Evolutionary conservation across 768 basidiomycete genomes (phyloP), one percentile per base, ranked within the genome.

Genomic region (Kwoniella dendrophila): DNA sequence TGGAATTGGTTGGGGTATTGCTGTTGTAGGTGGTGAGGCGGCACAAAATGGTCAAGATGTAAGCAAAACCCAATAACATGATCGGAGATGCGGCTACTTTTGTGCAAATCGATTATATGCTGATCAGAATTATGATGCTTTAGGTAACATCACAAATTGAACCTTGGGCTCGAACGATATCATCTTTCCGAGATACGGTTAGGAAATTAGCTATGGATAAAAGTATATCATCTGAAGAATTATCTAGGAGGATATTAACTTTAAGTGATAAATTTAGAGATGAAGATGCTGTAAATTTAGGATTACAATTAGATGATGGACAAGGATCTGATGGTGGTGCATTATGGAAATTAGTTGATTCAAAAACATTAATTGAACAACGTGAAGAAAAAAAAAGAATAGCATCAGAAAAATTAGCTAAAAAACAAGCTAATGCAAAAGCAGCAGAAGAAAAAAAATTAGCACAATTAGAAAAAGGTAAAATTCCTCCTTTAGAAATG

Each of bases 241-340:
- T 89, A 2, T 78, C 88, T 38, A 86, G 86, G 75, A 90, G 94
- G 64, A 90, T 97, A 65, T 81, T 99, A 48, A 83, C 86, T 22
- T 84, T 96, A 24, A 93, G 87, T 72, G 96, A 99, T 81, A 87
- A 86, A 66, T 84, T 99, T 62, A 86, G 96, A 16, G 95, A 98
- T 75, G 82, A 85, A 33, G 94, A 96, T 73, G 82, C 97, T 43
- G 88, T 94, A 43, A 88, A 92, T n/a, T 82, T 98, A 51, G 96
- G 96, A 7, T 91, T 99, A 5, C 93, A 93, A 7, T 82, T 99
- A 33, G 96, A 98, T 76, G 96, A 99, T 81, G 91, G 92, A 81
- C 92, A 94, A 83, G 92, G 92, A 87, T 33, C 51, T 10, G 93
- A 94, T 81, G 94, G 94, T n/a, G 87, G 87, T 72, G 95, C 95